A percentile compares a stretch with the other conserved stretches of the same genome.
Conservation (phyloP, 306 rosid genomes). For the Oemleria cerasiformis region DNA sequence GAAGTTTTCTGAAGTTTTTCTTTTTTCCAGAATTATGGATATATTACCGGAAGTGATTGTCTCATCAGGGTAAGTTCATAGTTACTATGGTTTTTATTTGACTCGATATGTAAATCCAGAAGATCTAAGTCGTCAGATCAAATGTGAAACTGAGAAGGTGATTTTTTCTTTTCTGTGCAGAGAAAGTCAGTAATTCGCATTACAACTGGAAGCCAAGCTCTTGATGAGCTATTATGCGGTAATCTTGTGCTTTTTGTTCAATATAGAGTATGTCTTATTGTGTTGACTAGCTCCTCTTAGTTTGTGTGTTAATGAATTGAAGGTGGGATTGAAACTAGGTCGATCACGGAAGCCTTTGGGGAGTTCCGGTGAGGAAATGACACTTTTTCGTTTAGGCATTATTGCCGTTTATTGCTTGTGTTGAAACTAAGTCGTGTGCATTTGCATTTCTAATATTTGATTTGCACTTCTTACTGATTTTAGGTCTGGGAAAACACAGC, state of each 20-base stretch:
- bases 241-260: constrained; percentile 24
- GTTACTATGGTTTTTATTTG: constrained; percentile 16
- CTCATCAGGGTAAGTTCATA: constrained; percentile 56
- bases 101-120: constrained; percentile 2
- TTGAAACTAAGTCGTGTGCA: background rate
- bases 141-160: constrained; percentile 10
- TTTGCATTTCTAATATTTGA: background rate
- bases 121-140: background rate
- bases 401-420: background rate
- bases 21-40: constrained; percentile 69
- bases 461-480: background rate
- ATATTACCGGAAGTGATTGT: constrained; percentile 88
- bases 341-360: constrained; percentile 97
- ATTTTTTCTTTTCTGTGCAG: constrained; percentile 38
- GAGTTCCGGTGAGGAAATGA: constrained; percentile 68
- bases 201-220: constrained; percentile 96
- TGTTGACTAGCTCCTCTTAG: constrained; percentile 1
- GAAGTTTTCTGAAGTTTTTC: background rate
- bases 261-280: constrained; percentile 1
- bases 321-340: constrained; percentile 90
- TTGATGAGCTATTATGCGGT: constrained; percentile 95
- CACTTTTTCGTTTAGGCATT: background rate
- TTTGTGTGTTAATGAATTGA: constrained; percentile 16
- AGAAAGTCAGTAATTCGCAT: constrained; percentile 76
- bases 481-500: constrained; percentile 97